Percentiles rank a stretch among this genome's conserved stretches.
Conservation (phyloP, 805 yeast genomes). For the Metschnikowia cerradonensis region DNA sequence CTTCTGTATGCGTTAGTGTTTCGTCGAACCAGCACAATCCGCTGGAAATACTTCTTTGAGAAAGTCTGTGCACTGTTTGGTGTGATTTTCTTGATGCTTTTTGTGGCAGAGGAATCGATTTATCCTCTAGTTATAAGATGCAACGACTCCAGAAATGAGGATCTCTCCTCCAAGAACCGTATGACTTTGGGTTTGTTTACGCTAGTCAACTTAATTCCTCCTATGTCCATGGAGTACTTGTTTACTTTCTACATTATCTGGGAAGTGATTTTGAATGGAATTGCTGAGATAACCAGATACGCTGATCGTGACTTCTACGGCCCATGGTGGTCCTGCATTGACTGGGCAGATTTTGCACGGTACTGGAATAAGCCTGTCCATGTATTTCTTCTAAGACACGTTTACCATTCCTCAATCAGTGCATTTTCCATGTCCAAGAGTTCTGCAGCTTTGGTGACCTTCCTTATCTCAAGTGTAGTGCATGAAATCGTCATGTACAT, state of each 20-base stretch:
- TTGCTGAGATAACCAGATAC: constrained; percentile 83
- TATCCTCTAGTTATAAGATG: constrained; percentile 71
- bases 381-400: constrained; percentile 83
- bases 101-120: constrained; percentile 68
- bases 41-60: constrained; percentile 63
- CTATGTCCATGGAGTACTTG: constrained; percentile 71
- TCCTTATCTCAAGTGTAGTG: constrained; percentile 71
- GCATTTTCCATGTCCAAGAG: constrained; percentile 60
- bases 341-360: constrained; percentile 91
- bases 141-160: constrained; percentile 40
- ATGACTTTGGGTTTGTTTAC: constrained; percentile 23
- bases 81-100: constrained; percentile 74
- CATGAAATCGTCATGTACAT: constrained; percentile 94
- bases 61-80: constrained; percentile 85
- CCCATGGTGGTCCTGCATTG: constrained; percentile 95
- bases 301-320: constrained; percentile 93
- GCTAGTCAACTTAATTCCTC: constrained; percentile 71
- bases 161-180: constrained; percentile 3
- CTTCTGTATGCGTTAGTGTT: constrained; percentile 77
- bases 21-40: constrained; percentile 67
- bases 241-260: constrained; percentile 85
- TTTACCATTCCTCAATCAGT: constrained; percentile 85
- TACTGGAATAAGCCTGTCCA: constrained; percentile 96
- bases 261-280: constrained; percentile 87
- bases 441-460: constrained; percentile 74